These are phyloP conservation scores for Lasiodiplodia gonubiensis DNA, from an alignment of 2,329 filamentous ascomycete species.

Conservation along the genomic window DNA sequence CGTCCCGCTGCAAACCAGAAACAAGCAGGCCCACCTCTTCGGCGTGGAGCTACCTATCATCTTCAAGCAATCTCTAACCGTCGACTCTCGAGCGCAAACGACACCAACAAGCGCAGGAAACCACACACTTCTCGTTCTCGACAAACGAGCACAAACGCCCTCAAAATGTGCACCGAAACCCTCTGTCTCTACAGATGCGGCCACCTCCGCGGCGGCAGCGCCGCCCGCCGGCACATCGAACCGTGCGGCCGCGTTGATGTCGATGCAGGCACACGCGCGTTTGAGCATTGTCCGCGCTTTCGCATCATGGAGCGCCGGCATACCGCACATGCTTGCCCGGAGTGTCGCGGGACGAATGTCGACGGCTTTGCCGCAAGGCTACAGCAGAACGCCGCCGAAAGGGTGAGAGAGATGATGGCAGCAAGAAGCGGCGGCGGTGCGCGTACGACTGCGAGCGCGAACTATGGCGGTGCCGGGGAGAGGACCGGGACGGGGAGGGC, in stretches of 20 bases:
- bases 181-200: constrained; percentile 10
- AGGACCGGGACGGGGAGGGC: not conserved
- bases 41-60: no score
- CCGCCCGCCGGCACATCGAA: not conserved
- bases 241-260: not conserved
- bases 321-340: not conserved
- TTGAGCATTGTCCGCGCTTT: not conserved
- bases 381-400: not conserved
- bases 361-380: not conserved
- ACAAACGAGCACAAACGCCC: no score
- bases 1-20: not conserved
- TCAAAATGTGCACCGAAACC: constrained; percentile 17
- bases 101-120: not conserved
- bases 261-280: not conserved
- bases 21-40: not conserved
- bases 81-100: no score
- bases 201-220: constrained; percentile 5
- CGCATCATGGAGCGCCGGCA: not conserved
- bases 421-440: not conserved
- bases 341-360: constrained; percentile 13
- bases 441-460: not conserved
- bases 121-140: not conserved
- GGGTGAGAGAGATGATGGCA: not conserved
- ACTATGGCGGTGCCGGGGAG: not conserved
- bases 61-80: no score